Evolutionary conservation across 2,329 filamentous ascomycete genomes (phyloP).

Genomic region (Annulohypoxylon truncatum): DNA sequence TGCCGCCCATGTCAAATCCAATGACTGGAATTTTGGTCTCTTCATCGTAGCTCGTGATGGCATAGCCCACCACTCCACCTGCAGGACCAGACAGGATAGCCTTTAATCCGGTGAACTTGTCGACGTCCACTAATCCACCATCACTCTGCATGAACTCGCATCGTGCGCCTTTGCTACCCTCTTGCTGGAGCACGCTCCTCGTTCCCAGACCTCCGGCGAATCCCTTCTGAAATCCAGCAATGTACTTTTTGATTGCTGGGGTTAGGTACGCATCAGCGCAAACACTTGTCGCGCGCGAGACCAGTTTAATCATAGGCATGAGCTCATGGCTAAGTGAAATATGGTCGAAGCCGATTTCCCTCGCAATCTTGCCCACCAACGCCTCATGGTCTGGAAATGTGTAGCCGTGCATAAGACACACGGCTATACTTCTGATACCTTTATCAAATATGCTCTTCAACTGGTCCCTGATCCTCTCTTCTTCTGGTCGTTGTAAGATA

Average conservation of each 20-base stretch:
- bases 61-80: conserved; percentile 94
- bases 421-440: conserved; percentile 84
- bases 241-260: conserved; percentile 82
- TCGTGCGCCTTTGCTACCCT: conserved; percentile 75
- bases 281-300: conserved; percentile 79
- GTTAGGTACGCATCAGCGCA: conserved; percentile 85
- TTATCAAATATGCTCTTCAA: conserved; percentile 74
- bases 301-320: conserved; percentile 91
- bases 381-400: conserved; percentile 90
- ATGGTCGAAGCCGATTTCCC: conserved; percentile 84
- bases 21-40: conserved; percentile 87
- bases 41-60: conserved; percentile 88
- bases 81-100: conserved; percentile 91
- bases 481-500: conserved; percentile 72
- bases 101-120: conserved; percentile 84
- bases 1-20: conserved; percentile 92
- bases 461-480: conserved; percentile 66
- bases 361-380: conserved; percentile 78
- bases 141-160: conserved; percentile 98
- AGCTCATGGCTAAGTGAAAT: conserved; percentile 83
- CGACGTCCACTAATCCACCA: conserved; percentile 77
- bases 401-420: conserved; percentile 92
- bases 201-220: conserved; percentile 85
- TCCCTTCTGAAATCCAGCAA: conserved; percentile 77
- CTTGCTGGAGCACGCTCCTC: conserved; percentile 75